A percentile compares a stretch with the other conserved stretches of the same genome.
Conservation (phyloP, 2,329 filamentous ascomycete species). For the Penicillium sp. region DNA sequence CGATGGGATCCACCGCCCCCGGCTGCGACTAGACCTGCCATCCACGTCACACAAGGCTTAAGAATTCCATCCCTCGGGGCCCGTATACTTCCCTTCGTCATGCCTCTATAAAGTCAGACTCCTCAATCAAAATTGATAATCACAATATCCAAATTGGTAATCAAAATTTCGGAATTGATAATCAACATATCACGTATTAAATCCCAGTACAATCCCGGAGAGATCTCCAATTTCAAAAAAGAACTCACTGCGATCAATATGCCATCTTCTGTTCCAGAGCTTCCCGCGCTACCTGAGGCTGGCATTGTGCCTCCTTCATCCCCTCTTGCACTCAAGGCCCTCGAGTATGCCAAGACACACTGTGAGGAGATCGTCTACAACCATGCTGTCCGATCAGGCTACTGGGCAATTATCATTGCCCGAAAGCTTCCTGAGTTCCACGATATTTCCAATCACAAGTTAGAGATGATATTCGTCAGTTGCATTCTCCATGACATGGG, state of each 20-base stretch:
- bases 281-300: not conserved
- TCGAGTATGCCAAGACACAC: not conserved
- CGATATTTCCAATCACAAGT: not conserved
- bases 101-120: not conserved
- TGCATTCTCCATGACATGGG: not conserved
- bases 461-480: not conserved
- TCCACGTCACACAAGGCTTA: not conserved
- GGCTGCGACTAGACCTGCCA: not conserved
- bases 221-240: not conserved
- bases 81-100: not conserved
- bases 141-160: not conserved
- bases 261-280: not conserved
- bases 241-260: not conserved
- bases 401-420: not conserved
- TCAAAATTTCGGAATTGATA: not conserved
- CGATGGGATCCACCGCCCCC: not conserved
- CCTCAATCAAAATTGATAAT: not conserved
- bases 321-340: not conserved
- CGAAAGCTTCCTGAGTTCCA: not conserved
- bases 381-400: not conserved
- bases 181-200: not conserved
- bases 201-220: not conserved
- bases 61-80: not conserved
- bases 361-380: not conserved
- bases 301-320: not conserved